These are phyloP conservation scores for Exophiala viscosa DNA, from an alignment of 2,329 filamentous ascomycete genomes.

Conservation along the genomic window DNA sequence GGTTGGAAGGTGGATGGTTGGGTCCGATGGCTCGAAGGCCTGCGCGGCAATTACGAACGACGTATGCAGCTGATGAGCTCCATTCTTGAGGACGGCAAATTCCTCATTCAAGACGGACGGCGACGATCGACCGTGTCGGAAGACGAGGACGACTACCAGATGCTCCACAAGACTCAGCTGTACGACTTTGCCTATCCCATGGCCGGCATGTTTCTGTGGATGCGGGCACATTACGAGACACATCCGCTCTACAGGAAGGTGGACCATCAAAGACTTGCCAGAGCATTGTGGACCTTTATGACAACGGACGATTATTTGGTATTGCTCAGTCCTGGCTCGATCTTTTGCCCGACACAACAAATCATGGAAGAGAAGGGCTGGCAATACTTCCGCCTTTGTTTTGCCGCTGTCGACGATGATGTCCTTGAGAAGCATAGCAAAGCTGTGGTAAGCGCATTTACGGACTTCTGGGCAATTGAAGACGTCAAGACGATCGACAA, in stretches of 20 bases:
- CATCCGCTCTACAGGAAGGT: conserved; percentile 61
- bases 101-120: conserved; percentile 37
- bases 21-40: conserved; percentile 84
- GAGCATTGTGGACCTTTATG: conserved; percentile 67
- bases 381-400: conserved; percentile 74
- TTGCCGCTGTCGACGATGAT: conserved; percentile 74
- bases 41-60: conserved; percentile 77
- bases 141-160: conserved; percentile 62
- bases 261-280: conserved; percentile 54
- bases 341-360: conserved; percentile 67
- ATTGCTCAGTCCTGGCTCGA: conserved; percentile 65
- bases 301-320: conserved; percentile 67
- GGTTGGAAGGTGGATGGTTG: conserved; percentile 81
- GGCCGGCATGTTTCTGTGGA: conserved; percentile 91
- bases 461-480: conserved; percentile 74
- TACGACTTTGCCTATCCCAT: conserved; percentile 76
- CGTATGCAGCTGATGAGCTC: conserved; percentile 78
- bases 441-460: conserved; percentile 65
- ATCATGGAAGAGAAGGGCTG: conserved; percentile 60
- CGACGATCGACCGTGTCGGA: conserved; percentile 15
- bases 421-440: conserved; percentile 60
- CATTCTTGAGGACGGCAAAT: conserved; percentile 65
- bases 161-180: conserved; percentile 70
- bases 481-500: conserved; percentile 63
- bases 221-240: conserved; percentile 59